Conservation (phyloP, 495 filamentous ascomycete genomes). For the Cairneyella variabilis region DNA sequence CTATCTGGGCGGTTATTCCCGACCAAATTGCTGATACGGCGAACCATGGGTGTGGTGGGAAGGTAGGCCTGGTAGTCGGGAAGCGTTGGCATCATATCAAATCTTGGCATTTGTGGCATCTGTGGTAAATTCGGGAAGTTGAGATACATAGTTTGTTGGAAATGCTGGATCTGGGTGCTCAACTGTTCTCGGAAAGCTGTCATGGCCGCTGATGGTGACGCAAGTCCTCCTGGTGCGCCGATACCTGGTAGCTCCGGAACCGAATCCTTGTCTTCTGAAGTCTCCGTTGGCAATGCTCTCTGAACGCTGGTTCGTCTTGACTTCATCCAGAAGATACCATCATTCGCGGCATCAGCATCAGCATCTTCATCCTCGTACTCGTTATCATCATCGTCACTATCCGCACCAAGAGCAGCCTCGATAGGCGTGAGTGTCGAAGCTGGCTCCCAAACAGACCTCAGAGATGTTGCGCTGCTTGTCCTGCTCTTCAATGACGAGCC, state of each 20-base stretch:
- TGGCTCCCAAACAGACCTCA: conserved; percentile 58
- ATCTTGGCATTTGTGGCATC: conserved; percentile 50
- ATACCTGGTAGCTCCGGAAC: conserved; percentile 25
- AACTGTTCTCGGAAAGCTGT: conserved; percentile 74
- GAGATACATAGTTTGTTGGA: conserved; percentile 68
- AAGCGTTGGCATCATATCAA: conserved; percentile 42
- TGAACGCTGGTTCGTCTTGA: conserved; percentile 35
- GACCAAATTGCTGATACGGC: conserved; percentile 70
- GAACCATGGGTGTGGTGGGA: conserved; percentile 53
- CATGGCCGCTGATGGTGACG: conserved; percentile 58
- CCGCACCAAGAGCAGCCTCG: conserved; percentile 33
- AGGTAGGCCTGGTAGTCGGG: conserved; percentile 68
- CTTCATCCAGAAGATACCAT: conserved; percentile 33
- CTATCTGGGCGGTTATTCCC: conserved; percentile 35
- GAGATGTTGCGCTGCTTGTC: conserved; percentile 61
- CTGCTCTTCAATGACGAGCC: conserved; percentile 49
- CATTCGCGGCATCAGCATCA: conserved; percentile 33
- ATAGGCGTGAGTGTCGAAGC: conserved; percentile 38
- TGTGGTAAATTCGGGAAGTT: conserved; percentile 64
- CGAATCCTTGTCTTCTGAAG: conserved; percentile 24
- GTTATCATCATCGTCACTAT: conserved; percentile 36
- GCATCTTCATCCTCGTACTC: conserved; percentile 35
- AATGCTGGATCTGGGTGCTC: conserved; percentile 71
- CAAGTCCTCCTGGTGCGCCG: conserved; percentile 30
- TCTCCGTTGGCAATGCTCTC: conserved; percentile 40